phyloP scores from a whole-genome alignment of 2,329 filamentous ascomycete species.

The Drechslera avenae region DNA sequence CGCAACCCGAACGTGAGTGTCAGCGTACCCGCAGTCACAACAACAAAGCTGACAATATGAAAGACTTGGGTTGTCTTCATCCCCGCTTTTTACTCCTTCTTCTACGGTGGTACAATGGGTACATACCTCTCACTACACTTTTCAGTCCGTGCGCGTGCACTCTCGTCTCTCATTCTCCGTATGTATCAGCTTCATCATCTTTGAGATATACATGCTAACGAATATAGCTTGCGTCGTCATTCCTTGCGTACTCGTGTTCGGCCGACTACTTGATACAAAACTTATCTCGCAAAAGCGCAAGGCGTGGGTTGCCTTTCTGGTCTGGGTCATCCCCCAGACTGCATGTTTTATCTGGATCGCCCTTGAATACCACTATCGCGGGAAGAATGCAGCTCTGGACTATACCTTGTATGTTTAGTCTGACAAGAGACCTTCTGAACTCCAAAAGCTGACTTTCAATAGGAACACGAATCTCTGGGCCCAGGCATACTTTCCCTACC shows the following conservation, averaged over 20 bases:
- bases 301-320: constrained; percentile 11
- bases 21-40: not conserved
- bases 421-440: too few relatives aligned
- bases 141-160: constrained; percentile 15
- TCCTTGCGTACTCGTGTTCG: constrained; percentile 12
- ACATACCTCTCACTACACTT: constrained; percentile 19
- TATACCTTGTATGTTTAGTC: constrained; percentile 4
- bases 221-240: constrained; percentile 6
- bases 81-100: constrained; percentile 15
- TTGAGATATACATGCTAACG: not conserved
- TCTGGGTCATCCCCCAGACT: constrained; percentile 8
- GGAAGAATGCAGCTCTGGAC: constrained; percentile 4
- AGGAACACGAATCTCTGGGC: constrained; percentile 9
- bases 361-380: constrained; percentile 10
- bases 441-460: not conserved
- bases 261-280: constrained; percentile 9
- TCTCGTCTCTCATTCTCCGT: constrained; percentile 15
- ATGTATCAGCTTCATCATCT: not conserved
- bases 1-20: not conserved
- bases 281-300: constrained; percentile 7
- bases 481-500: constrained; percentile 11
- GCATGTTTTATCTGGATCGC: constrained; percentile 16
- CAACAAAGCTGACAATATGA: not conserved
- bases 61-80: constrained; percentile 12
- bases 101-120: constrained; percentile 17